Percentiles rank a stretch among this genome's conserved stretches.
phyloP scores from a whole-genome alignment of 179 eudicot species.

The Beta lomatogona region DNA sequence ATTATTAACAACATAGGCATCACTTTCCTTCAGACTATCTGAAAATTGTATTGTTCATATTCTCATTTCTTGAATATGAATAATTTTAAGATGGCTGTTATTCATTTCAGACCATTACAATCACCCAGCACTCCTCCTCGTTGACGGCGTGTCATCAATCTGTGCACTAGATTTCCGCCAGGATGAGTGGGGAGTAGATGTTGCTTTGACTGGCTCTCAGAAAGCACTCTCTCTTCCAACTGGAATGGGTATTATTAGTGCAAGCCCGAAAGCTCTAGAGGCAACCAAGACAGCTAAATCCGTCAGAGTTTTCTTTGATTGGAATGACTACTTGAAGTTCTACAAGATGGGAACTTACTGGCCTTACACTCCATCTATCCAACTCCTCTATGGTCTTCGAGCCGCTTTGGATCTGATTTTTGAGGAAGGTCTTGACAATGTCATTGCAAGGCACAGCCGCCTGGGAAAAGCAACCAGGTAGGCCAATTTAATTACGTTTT shows the following conservation, averaged over 20 bases:
- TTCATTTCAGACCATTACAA: constrained; percentile 77
- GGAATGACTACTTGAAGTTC: constrained; percentile 96
- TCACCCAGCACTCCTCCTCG: constrained; percentile 92
- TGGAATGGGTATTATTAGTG: constrained; percentile 90
- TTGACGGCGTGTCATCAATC: constrained; percentile 97
- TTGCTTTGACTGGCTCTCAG: constrained; percentile 97
- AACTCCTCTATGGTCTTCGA: constrained; percentile 87
- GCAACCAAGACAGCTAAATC: constrained; percentile 91
- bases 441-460: constrained; percentile 85
- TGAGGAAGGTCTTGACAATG: constrained; percentile 97
- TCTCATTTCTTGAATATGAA: background rate
- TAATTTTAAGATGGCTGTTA: constrained; percentile 2
- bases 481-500: background rate
- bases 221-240: constrained; percentile 98
- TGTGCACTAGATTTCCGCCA: constrained; percentile 97
- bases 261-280: constrained; percentile 90
- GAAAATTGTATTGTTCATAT: background rate
- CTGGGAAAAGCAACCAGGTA: constrained; percentile 93
- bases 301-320: constrained; percentile 89
- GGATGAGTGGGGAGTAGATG: constrained; percentile 99
- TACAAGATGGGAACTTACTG: constrained; percentile 89
- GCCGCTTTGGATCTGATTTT: constrained; percentile 91
- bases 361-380: constrained; percentile 99
- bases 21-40: background rate
- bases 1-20: background rate